Conservation (phyloP, 176 grass and related monocot species). For the Oryza meridionalis region DNA sequence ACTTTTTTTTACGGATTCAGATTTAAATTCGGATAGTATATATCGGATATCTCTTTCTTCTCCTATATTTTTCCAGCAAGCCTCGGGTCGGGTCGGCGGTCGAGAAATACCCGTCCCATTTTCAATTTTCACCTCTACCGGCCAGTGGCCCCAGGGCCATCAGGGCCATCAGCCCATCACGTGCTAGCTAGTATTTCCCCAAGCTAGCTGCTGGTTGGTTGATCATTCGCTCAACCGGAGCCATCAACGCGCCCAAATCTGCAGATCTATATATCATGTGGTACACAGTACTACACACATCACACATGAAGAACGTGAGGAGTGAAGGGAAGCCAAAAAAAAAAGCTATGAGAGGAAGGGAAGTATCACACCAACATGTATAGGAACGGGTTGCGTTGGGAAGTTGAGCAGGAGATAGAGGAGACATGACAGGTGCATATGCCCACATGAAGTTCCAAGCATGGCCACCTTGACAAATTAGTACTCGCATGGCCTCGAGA, state of each 20-base stretch:
- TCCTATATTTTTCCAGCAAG: too few species aligned
- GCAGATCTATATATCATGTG: background rate
- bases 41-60: too few species aligned
- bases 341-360: background rate
- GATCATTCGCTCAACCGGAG: background rate
- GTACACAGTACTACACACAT: background rate
- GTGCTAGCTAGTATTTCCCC: too few species aligned
- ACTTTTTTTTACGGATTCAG: too few species aligned
- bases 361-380: too few species aligned
- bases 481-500: too few species aligned
- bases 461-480: background rate
- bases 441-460: background rate
- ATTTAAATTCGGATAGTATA: too few species aligned
- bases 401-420: background rate
- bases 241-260: background rate
- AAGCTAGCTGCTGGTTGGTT: background rate
- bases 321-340: background rate
- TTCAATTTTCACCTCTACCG: too few species aligned
- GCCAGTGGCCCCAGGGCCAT: too few species aligned
- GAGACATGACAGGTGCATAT: background rate
- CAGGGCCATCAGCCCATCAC: too few species aligned
- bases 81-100: too few species aligned
- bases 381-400: conserved; percentile 1
- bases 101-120: too few species aligned
- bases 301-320: background rate